phyloP scores from a whole-genome alignment of 2,329 filamentous ascomycete genomes.

The Cadophora luteo-olivacea region DNA sequence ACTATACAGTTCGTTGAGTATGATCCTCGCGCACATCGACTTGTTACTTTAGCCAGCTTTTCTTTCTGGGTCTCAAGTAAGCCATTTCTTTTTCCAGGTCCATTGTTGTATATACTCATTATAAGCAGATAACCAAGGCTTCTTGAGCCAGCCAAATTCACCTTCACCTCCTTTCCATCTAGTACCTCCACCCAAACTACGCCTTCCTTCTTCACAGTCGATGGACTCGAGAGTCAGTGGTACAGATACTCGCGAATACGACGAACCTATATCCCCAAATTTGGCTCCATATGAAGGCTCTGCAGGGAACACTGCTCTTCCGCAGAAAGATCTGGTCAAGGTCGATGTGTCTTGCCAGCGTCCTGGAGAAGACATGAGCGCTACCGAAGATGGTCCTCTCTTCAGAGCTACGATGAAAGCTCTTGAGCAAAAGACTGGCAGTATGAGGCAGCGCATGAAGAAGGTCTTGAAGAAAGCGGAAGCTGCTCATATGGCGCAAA shows the following conservation, averaged over 20 bases:
- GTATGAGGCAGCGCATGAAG: slow-evolving; percentile 94
- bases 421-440: slow-evolving; percentile 93
- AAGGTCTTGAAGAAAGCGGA: slow-evolving; percentile 95
- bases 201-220: slow-evolving; percentile 86
- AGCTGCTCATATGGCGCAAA: slow-evolving; percentile 79
- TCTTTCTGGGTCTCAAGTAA: slow-evolving; percentile 92
- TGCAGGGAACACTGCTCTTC: slow-evolving; percentile 18
- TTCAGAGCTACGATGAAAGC: slow-evolving; percentile 98
- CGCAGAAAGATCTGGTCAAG: slow-evolving; percentile 61
- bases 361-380: slow-evolving; percentile 83
- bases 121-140: slow-evolving; percentile 38
- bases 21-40: slow-evolving; percentile 86
- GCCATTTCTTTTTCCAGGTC: slow-evolving; percentile 36
- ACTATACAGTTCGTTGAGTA: slow-evolving; percentile 85
- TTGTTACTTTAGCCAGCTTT: slow-evolving; percentile 90
- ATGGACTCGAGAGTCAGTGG: slow-evolving; percentile 82
- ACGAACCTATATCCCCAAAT: slow-evolving; percentile 64
- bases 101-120: slow-evolving; percentile 28
- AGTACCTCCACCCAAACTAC: slow-evolving; percentile 74
- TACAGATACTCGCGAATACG: slow-evolving; percentile 60
- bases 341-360: slow-evolving; percentile 88
- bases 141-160: slow-evolving; percentile 65
- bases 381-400: slow-evolving; percentile 89
- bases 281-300: slow-evolving; percentile 48
- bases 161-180: slow-evolving; percentile 78